Conservation (phyloP, 768 basidiomycete genomes). For the Asterophora parasitica region DNA sequence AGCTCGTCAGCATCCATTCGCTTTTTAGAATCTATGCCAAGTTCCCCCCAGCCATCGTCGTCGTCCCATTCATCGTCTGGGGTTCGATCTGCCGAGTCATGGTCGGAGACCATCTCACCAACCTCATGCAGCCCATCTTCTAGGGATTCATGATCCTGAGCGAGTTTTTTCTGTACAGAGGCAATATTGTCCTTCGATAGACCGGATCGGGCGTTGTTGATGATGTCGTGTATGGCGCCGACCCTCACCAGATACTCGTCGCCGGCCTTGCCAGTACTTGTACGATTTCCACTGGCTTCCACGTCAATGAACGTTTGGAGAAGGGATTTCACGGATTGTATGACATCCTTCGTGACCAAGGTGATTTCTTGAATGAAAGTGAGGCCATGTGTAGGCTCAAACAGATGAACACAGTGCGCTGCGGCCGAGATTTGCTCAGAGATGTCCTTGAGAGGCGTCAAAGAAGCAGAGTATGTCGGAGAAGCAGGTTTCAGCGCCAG, state of each 20-base stretch:
- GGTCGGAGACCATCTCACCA: conserved; percentile 44
- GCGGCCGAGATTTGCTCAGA: conserved; percentile 44
- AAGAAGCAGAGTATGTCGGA: conserved; percentile 47
- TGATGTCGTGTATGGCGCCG: conserved; percentile 57
- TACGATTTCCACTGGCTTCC: conserved; percentile 19
- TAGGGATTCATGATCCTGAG: conserved; percentile 48
- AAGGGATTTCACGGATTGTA: conserved; percentile 42
- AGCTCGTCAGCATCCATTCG: conserved; percentile 46
- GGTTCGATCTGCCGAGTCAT: conserved; percentile 27
- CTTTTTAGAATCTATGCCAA: conserved; percentile 45
- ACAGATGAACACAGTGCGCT: conserved; percentile 44
- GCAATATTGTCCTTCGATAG: conserved; percentile 52
- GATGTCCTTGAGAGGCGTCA: conserved; percentile 50
- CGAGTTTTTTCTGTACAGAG: conserved; percentile 53
- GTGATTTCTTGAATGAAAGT: conserved; percentile 42
- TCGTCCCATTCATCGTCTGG: conserved; percentile 55
- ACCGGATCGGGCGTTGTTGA: conserved; percentile 45
- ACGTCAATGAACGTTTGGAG: conserved; percentile 37
- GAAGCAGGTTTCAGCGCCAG: conserved; percentile 57
- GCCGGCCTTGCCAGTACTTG: conserved; percentile 20
- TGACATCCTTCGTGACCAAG: conserved; percentile 34
- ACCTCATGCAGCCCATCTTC: conserved; percentile 60
- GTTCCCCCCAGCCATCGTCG: conserved; percentile 62
- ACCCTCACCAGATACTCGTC: conserved; percentile 54
- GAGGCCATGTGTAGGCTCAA: conserved; percentile 40